Evolutionary conservation across 257 asterid species (phyloP).

Genomic region (Mentha longifolia): DNA sequence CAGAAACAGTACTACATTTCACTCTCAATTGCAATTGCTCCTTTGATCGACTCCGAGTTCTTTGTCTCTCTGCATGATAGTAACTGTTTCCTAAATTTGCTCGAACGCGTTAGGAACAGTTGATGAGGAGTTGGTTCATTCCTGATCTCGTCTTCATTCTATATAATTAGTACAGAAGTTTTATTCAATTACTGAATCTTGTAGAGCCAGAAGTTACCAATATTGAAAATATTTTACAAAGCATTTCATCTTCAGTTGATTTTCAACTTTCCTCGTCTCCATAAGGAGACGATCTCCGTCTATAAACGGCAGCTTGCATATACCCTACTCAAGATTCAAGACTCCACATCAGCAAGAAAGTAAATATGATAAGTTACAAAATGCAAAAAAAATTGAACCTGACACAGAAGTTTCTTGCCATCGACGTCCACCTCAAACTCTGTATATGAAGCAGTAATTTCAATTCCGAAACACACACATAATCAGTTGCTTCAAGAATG

Average conservation of each 20-base stretch:
- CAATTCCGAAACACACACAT: background rate
- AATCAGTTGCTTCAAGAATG: constrained; percentile 6
- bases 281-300: constrained; percentile 55
- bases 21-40: constrained; percentile 22
- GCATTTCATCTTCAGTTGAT: constrained; percentile 46
- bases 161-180: background rate
- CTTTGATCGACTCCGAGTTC: constrained; percentile 29
- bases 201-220: background rate
- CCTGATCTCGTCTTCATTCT: constrained; percentile 38
- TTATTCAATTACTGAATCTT: background rate
- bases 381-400: too few species aligned
- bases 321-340: too few species aligned
- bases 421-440: constrained; percentile 54
- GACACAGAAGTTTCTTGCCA: too few species aligned
- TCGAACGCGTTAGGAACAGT: constrained; percentile 28
- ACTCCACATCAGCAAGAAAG: background rate
- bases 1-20: constrained; percentile 23
- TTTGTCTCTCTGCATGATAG: background rate
- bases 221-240: too few species aligned
- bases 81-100: background rate
- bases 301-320: constrained; percentile 54
- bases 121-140: constrained; percentile 30
- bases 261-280: constrained; percentile 50
- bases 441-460: constrained; percentile 20
- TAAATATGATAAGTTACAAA: background rate